Evolutionary conservation across 1,139 yeast species (phyloP), one percentile per base, ranked within the genome.

Genomic region (Pichiaceae sp.): DNA sequence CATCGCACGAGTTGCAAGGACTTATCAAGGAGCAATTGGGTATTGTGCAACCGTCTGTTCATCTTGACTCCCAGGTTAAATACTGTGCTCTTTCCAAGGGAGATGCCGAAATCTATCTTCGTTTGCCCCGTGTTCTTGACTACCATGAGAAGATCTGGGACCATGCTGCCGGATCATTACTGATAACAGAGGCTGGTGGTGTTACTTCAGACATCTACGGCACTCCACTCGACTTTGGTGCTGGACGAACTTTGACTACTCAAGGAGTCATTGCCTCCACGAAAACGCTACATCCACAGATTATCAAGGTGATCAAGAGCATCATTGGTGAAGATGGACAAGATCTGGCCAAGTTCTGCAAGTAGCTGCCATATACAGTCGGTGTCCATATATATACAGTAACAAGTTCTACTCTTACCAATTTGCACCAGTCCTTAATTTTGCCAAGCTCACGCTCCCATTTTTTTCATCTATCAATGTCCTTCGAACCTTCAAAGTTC

Each of bases 71-170:
- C 3, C 98, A 91, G 60, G 98, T 87, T 18, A 91, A 91, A 57
- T 91, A 91, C 63, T 89, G 97, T 62, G 76, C 89, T 15, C 70
- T 91, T 41, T 79, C 97, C 9, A 72, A 82, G 47, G 98, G 98
- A 31, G 81, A 83, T 43, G 97, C 96, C 3, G 97, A 91, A 53
- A 74, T 89, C 19, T 91, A 93, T 51, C 68, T 91, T 45, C 78
- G 99, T 48, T 65, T 93, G 42, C 98, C 99, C 11, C 75, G 80
- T 34, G 77, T 72, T 46, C 70, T 75, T 36, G 62, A 72, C 3
- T 91, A 89, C 58, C 74, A 85, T 52, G 99, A 91, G 57, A 91
- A 93, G 62, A 87, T 91, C 42, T 91, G 98, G 98, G 99, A 91
- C 59, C 99, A 91, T 57, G 97, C 97, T 18, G 95, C 96, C 2